Base-by-base conservation (phyloP, 331 rosid genomes). In the Erythrophleum ivorense region DNA sequence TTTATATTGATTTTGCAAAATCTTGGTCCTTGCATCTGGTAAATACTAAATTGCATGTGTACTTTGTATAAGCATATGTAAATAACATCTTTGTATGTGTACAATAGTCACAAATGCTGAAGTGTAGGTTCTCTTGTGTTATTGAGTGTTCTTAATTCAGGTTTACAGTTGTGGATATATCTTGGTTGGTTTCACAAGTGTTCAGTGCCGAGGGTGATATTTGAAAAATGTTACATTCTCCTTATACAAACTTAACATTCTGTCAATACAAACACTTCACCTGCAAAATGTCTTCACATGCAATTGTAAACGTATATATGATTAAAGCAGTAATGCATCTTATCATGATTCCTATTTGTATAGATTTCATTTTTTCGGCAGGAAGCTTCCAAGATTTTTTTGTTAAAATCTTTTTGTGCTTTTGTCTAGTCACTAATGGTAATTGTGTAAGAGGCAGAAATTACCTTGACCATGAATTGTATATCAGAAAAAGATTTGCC, bases 401-500 rank as follows among this genome's bases (percentile, higher is more conserved):
- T 36, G 15, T 10, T 1, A 40, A 60, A 9, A 1, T 14, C 62
- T 38, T 41, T 54, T 66, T 75, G 18, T n/a, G 16, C 50, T 45
- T 36, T 16, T 54, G 75, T 63, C 50, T 60, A 41, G 60, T 73
- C 67, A 40, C 53, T 67, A 12, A 45, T 45, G 64, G 62, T 45
- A 64, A 9, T 67, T 75, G 63, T 75, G 36, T 66, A 50, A 43
- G 85, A 63, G 71, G 34, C 62, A 7, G 52, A 41, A 66, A 65
- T 64, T 65, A 55, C 73, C 75, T 43, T 41, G 80, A 81, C 70
- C 38, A 53, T 53, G 68, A 65, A 50, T 24, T 74, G 12, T 81
- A 21, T 49, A 16, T 63, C 36, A 52, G 40, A 45, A 52, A 24
- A 33, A 11, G 55, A 45, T 74, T 73, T 18, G 62, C 46, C 53